These are phyloP conservation scores for Fusarium poae DNA, from an alignment of 2,329 filamentous ascomycete species.

Conservation along the genomic window DNA sequence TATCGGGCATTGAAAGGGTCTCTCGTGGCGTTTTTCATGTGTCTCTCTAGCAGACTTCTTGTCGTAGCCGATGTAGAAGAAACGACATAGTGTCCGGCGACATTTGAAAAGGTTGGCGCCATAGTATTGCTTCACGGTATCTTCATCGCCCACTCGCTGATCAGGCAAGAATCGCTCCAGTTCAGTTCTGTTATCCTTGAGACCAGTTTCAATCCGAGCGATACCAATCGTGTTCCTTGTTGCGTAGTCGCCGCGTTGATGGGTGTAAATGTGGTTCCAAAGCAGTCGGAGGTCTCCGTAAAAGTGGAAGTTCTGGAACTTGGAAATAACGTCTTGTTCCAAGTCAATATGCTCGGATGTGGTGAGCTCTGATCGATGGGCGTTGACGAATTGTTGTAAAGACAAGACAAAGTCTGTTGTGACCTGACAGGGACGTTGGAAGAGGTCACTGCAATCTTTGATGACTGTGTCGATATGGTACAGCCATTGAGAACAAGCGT, in stretches of 20 bases:
- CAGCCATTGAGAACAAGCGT: constrained; percentile 8
- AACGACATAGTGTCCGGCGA: background rate
- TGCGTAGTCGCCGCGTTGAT: constrained; percentile 7
- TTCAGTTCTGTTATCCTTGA: background rate
- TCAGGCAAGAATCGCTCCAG: background rate
- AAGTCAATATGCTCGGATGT: accelerated
- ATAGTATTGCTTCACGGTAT: background rate
- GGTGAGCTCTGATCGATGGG: accelerated
- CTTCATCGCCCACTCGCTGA: background rate
- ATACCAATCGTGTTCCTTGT: background rate
- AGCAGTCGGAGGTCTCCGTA: background rate
- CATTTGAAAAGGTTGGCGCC: background rate
- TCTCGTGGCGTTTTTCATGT: constrained; percentile 7
- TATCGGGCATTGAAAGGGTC: background rate
- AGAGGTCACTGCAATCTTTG: background rate
- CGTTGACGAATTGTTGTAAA: background rate
- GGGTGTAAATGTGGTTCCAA: constrained; percentile 24
- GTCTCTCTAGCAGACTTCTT: background rate
- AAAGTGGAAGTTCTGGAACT: accelerated
- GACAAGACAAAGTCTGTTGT: background rate
- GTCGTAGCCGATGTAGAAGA: constrained; percentile 8
- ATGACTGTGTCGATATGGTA: background rate
- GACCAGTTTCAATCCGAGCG: background rate
- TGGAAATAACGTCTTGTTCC: accelerated
- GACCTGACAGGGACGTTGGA: accelerated